phyloP scores from a whole-genome alignment of 257 asterid genomes.

The Jacaranda mimosifolia region DNA sequence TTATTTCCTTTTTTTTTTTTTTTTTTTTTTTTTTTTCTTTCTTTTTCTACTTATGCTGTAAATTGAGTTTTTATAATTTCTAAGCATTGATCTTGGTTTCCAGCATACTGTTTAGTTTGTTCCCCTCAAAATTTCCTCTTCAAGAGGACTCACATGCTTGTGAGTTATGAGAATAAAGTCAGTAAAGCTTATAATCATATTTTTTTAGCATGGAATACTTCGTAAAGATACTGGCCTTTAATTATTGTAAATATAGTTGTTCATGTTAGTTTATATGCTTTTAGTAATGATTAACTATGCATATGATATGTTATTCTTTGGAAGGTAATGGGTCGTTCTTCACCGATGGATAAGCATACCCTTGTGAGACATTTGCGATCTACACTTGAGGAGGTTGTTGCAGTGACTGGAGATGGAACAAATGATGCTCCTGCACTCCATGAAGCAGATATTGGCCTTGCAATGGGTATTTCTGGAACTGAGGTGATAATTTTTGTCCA shows the following conservation, averaged over 20 bases:
- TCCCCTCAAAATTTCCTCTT: too few species aligned
- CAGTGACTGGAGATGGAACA: constrained; percentile 97
- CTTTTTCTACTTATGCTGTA: too few species aligned
- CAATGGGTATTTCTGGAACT: constrained; percentile 96
- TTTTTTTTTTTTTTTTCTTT: too few species aligned
- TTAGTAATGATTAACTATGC: not conserved
- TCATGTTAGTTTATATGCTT: constrained; percentile 3
- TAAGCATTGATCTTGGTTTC: too few species aligned
- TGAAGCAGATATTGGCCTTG: constrained; percentile 97
- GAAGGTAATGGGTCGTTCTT: constrained; percentile 97
- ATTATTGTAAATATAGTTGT: not conserved
- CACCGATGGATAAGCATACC: constrained; percentile 90
- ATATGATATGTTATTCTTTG: constrained; percentile 23
- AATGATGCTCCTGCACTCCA: constrained; percentile 98
- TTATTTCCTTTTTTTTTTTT: too few species aligned
- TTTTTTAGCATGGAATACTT: constrained; percentile 4
- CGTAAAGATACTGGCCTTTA: not conserved
- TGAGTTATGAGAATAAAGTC: too few species aligned
- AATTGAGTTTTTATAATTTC: too few species aligned
- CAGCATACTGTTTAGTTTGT: too few species aligned
- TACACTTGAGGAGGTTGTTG: constrained; percentile 86
- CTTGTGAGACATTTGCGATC: constrained; percentile 82
- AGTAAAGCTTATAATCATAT: not conserved
- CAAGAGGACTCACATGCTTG: too few species aligned
- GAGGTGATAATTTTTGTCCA: constrained; percentile 60